Conservation (phyloP, 1,284 basidiomycete genomes). For the Neonothopanus nambi region DNA sequence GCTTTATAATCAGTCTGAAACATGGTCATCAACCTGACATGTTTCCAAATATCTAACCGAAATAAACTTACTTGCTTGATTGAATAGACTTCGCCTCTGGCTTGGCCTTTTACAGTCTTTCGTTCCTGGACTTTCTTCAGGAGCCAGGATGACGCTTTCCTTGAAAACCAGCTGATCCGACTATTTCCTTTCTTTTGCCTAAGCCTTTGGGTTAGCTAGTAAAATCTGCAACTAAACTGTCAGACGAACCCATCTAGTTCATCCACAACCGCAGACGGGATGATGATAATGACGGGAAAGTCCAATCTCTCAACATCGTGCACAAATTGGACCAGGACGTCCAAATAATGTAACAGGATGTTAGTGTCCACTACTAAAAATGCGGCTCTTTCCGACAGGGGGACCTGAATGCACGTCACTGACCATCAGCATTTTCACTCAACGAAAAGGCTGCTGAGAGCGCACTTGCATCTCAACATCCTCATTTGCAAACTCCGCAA, state of each 20-base stretch:
- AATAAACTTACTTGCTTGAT: background rate
- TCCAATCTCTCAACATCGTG: constrained; percentile 52
- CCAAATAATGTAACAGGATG: constrained; percentile 64
- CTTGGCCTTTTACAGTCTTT: constrained; percentile 62
- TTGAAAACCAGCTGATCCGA: constrained; percentile 63
- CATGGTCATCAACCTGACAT: too few relatives aligned
- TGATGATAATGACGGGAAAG: constrained; percentile 56
- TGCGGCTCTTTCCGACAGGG: constrained; percentile 37
- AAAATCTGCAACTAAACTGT: constrained; percentile 1
- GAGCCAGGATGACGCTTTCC: constrained; percentile 71
- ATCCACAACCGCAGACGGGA: constrained; percentile 70
- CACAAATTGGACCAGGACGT: constrained; percentile 62
- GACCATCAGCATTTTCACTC: background rate
- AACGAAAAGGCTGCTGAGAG: background rate
- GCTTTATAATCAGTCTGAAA: background rate
- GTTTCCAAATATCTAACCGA: too few relatives aligned
- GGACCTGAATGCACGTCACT: constrained; percentile 30
- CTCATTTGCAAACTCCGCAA: constrained; percentile 21
- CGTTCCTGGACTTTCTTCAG: constrained; percentile 62
- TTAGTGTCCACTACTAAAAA: constrained; percentile 74
- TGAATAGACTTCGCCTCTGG: constrained; percentile 49
- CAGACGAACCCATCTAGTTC: constrained; percentile 68
- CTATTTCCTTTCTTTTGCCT: constrained; percentile 64
- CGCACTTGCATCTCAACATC: constrained; percentile 72
- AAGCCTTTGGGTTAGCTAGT: constrained; percentile 10